A percentile compares a stretch with the other conserved stretches of the same genome.
These are phyloP conservation scores for Musa itinerans DNA, from an alignment of 176 grass and related monocot species.

Conservation along the genomic window DNA sequence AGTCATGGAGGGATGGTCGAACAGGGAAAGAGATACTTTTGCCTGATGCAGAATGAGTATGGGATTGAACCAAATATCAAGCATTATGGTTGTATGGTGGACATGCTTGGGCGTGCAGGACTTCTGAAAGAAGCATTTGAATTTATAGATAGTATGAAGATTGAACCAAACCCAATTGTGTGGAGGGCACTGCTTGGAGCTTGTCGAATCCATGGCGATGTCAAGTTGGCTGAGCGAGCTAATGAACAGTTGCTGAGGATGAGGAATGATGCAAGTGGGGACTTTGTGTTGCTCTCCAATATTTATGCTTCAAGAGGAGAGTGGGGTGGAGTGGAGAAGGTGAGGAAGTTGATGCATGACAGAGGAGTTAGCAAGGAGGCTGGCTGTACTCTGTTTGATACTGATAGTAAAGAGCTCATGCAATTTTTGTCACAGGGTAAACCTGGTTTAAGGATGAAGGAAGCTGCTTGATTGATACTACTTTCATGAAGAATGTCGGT, in stretches of 20 bases:
- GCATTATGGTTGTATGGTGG: conserved; percentile 81
- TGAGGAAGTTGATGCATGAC: conserved; percentile 83
- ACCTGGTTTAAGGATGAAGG: conserved; percentile 9
- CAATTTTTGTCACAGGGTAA: background rate
- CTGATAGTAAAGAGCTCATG: conserved; percentile 16
- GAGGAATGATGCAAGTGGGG: conserved; percentile 56
- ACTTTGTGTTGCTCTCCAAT: conserved; percentile 76
- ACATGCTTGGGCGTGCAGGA: conserved; percentile 70
- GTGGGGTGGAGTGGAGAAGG: conserved; percentile 51
- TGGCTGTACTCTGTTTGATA: conserved; percentile 40
- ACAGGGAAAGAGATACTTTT: conserved; percentile 52
- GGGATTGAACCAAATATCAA: conserved; percentile 64
- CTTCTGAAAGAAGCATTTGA: conserved; percentile 75
- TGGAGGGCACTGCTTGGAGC: conserved; percentile 78
- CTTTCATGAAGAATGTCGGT: background rate
- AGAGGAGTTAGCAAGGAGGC: conserved; percentile 67
- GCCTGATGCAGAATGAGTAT: conserved; percentile 56
- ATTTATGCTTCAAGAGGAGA: conserved; percentile 78
- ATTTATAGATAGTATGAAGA: conserved; percentile 60
- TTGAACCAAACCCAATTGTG: conserved; percentile 62
- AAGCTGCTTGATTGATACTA: conserved; percentile 2
- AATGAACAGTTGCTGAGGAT: conserved; percentile 48
- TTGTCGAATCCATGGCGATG: conserved; percentile 70
- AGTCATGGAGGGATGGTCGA: conserved; percentile 64
- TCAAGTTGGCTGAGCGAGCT: conserved; percentile 47